Evolutionary conservation across 2,329 filamentous ascomycete species (phyloP).

Genomic region (Neoscytalidium dimidiatum): DNA sequence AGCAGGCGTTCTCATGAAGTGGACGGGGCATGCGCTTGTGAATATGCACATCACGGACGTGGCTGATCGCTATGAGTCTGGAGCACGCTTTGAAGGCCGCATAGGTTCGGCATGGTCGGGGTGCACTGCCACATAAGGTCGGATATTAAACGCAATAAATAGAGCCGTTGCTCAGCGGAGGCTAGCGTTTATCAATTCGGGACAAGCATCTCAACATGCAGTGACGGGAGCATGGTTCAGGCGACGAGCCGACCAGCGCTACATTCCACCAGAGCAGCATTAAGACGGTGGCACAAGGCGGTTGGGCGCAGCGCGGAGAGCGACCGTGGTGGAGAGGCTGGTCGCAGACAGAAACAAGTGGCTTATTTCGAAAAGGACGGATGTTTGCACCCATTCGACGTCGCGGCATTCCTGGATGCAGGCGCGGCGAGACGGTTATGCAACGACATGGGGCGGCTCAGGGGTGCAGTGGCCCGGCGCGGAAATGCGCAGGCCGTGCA

Average conservation of each 20-base stretch:
- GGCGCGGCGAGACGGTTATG: not conserved
- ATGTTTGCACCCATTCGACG: not conserved
- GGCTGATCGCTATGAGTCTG: not conserved
- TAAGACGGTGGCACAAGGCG: not conserved
- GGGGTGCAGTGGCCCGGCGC: not conserved
- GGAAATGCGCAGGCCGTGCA: not conserved
- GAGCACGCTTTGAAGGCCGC: not conserved
- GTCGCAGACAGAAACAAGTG: constrained; percentile 9
- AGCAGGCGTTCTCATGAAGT: not conserved
- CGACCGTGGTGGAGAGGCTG: not conserved
- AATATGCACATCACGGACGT: not conserved
- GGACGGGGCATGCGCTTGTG: not conserved
- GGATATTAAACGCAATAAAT: not conserved
- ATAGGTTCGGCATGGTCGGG: not conserved
- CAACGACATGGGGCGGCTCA: constrained; percentile 10
- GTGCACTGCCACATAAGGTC: not conserved
- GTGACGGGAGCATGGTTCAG: not conserved
- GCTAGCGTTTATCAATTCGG: not conserved
- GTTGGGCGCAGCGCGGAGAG: not conserved
- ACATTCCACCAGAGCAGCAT: not conserved
- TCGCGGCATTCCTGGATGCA: not conserved
- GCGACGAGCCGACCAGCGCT: not conserved
- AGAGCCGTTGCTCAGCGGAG: not conserved
- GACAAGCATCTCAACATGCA: not conserved
- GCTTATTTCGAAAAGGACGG: not conserved